Conservation (phyloP, 495 filamentous ascomycete species). For the Hyaloscypha hepaticicola region DNA sequence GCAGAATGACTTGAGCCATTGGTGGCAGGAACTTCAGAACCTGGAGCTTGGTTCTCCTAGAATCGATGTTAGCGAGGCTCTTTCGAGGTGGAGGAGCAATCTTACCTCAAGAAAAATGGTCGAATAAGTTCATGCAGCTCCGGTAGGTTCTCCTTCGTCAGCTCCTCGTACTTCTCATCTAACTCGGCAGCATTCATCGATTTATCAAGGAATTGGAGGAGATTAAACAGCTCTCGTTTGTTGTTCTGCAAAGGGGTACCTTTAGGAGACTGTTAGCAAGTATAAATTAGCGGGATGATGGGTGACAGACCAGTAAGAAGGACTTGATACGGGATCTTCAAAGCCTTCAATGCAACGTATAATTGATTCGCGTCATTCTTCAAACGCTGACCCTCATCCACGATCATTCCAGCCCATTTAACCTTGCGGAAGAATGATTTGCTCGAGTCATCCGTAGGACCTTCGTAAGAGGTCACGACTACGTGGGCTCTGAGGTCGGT, state of each 20-base stretch:
- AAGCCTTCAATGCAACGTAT: constrained; percentile 66
- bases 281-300: background rate
- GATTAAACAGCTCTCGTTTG: constrained; percentile 88
- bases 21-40: constrained; percentile 88
- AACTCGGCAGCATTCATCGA: constrained; percentile 63
- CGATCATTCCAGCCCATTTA: constrained; percentile 84
- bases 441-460: constrained; percentile 67
- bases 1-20: constrained; percentile 92
- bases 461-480: constrained; percentile 92
- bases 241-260: constrained; percentile 94
- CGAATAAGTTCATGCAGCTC: constrained; percentile 82
- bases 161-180: constrained; percentile 69
- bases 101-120: constrained; percentile 57
- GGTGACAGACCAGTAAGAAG: constrained; percentile 67
- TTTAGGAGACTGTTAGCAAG: constrained; percentile 25
- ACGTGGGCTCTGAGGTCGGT: constrained; percentile 75
- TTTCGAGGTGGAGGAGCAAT: background rate
- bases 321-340: constrained; percentile 76
- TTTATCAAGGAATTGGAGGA: constrained; percentile 86
- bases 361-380: constrained; percentile 89
- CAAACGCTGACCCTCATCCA: constrained; percentile 94
- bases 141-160: constrained; percentile 77
- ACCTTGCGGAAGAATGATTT: constrained; percentile 60
- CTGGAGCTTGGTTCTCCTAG: constrained; percentile 77
- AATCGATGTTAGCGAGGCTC: constrained; percentile 8